Base-by-base conservation (phyloP, 2,329 filamentous ascomycete genomes). In the Talaromyces sp. region DNA sequence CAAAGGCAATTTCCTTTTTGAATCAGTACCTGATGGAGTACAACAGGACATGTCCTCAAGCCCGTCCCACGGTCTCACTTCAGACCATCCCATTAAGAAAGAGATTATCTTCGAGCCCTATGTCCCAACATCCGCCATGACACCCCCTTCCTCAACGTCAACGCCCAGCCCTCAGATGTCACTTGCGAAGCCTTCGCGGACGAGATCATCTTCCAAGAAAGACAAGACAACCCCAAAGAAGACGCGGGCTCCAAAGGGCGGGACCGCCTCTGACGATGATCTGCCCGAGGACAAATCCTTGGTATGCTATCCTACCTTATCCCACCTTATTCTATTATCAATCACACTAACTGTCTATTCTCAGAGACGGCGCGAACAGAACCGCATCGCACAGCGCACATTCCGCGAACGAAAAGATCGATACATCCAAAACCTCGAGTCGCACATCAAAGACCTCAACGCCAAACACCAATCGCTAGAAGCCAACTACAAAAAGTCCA, bases 351-450 rank as follows among this genome's bases (percentile, higher is more conserved):
- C 12, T 27, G 27, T 33, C 42, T 58, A 27, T 31, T 31, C 12
- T 12, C 23, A 65, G 61, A 57, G 63, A 56, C 56, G 63, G n/a
- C 96, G 96, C 78, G 92, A 92, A 9, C 91, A 96, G 73, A 96
- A 96, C 68, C 85, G 91, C 68, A 91, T 91, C 10, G 91, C 91
- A 10, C 91, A 96, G 76, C 87, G 91, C 60, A 92, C 92, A 12
- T 96, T 96, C 81, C 86, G 91, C 58, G 91, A 96, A 75, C 88
- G 91, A 64, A 96, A 95, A 77, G 92, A 96, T 76, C 92, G 88
- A 78, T 91, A 96, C 70, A 75, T 96, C 55, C 92, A 92, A 73
- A 89, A 93, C 67, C 83, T 96, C 2, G 92, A 96, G 28, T 30
- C 61, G 23, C 61, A 62, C 52, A 62, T 62, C 52, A 62, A 59